These are phyloP conservation scores for Dalbergia cultrata DNA, from an alignment of 306 rosid species.

Conservation along the genomic window DNA sequence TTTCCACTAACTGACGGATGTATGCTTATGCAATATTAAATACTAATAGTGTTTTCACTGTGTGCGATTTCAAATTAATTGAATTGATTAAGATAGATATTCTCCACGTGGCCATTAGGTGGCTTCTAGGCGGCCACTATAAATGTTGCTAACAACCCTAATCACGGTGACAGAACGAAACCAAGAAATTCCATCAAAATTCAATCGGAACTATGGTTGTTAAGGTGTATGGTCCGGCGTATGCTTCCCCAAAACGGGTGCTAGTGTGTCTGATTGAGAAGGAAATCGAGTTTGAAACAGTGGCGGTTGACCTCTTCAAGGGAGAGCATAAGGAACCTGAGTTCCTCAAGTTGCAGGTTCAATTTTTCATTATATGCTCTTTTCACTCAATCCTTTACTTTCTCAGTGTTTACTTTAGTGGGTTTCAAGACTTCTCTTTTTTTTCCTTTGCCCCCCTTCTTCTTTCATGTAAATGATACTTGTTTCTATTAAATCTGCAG, in stretches of 20 bases:
- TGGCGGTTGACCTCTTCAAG: conserved; percentile 55
- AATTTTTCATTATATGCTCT: background rate
- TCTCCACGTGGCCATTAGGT: no score
- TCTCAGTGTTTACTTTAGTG: background rate
- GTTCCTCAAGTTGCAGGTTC: conserved; percentile 65
- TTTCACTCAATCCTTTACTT: background rate
- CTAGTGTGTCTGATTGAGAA: conserved; percentile 61
- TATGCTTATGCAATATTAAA: no score
- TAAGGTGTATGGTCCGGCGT: conserved; percentile 65
- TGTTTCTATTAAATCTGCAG: conserved; percentile 37
- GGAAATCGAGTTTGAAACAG: conserved; percentile 57
- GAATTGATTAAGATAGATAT: background rate
- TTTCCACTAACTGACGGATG: no score
- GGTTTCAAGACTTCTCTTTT: background rate
- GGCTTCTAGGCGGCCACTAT: background rate
- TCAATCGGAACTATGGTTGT: conserved; percentile 38
- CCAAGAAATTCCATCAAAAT: background rate
- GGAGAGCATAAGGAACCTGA: conserved; percentile 58
- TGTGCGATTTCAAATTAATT: background rate
- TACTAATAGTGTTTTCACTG: background rate
- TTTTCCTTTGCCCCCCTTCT: no score
- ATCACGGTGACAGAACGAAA: background rate
- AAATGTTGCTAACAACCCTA: background rate
- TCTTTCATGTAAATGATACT: no score
- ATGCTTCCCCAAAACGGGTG: conserved; percentile 57